A percentile compares a stretch with the other conserved stretches of the same genome.
Conservation (phyloP, 495 filamentous ascomycete species). For the Aspergillus affinis region DNA sequence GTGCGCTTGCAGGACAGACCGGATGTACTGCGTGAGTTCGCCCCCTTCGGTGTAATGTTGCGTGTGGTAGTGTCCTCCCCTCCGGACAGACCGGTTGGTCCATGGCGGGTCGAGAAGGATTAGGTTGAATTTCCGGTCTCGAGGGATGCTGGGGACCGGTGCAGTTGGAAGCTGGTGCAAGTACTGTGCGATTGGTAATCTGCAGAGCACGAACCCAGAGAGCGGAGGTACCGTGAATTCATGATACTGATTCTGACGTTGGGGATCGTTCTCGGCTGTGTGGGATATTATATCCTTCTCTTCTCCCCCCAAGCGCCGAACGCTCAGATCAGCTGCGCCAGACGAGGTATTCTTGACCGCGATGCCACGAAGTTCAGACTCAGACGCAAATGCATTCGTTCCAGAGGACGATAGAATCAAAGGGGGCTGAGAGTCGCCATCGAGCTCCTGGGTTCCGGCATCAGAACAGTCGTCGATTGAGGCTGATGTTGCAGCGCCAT, state of each 20-base stretch:
- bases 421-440: constrained; percentile 18
- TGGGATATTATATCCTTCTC: not conserved
- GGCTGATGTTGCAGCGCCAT: too few relatives aligned
- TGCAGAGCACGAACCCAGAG: constrained; percentile 52
- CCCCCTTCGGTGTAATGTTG: constrained; percentile 39
- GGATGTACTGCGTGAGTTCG: constrained; percentile 27
- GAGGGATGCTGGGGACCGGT: constrained; percentile 30
- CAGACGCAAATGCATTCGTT: constrained; percentile 28
- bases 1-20: constrained; percentile 32
- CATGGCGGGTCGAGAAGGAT: constrained; percentile 91
- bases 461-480: not conserved
- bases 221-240: constrained; percentile 51
- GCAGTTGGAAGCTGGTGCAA: not conserved
- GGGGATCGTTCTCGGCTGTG: constrained; percentile 9
- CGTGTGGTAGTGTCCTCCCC: constrained; percentile 66
- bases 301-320: constrained; percentile 9
- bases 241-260: constrained; percentile 9
- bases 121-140: constrained; percentile 61
- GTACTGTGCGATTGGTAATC: constrained; percentile 24
- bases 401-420: constrained; percentile 35
- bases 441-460: not conserved
- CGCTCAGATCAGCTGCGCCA: constrained; percentile 23
- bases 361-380: constrained; percentile 28
- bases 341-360: constrained; percentile 38
- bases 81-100: constrained; percentile 83